phyloP scores from a whole-genome alignment of 2,329 filamentous ascomycete genomes.

The Aspergillus melleus region DNA sequence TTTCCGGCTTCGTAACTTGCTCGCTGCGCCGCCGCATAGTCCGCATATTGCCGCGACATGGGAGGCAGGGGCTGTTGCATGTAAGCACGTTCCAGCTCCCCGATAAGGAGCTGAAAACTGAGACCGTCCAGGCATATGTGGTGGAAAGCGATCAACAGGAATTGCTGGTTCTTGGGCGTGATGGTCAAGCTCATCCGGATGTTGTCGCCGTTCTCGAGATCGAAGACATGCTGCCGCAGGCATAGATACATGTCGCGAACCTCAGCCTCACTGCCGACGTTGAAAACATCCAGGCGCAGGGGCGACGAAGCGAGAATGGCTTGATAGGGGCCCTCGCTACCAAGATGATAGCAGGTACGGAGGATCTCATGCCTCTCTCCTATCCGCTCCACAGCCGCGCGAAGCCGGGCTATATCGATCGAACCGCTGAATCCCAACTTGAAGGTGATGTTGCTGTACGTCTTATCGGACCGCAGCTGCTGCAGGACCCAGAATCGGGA shows the following conservation, averaged over 20 bases:
- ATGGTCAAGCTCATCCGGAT: slow-evolving; percentile 31
- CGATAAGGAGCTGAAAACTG: slow-evolving; percentile 43
- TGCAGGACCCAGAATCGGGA: slow-evolving; percentile 40
- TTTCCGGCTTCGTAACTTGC: slow-evolving; percentile 22
- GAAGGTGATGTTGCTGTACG: slow-evolving; percentile 24
- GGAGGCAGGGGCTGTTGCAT: slow-evolving; percentile 23
- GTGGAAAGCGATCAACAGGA: slow-evolving; percentile 45
- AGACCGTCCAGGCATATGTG: slow-evolving; percentile 53
- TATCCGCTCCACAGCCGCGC: slow-evolving; percentile 19
- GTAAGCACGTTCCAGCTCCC: slow-evolving; percentile 46
- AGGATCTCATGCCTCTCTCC: slow-evolving; percentile 26
- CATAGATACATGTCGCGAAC: slow-evolving; percentile 19
- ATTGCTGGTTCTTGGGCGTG: slow-evolving; percentile 31
- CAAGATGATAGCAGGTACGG: slow-evolving; percentile 24
- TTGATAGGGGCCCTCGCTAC: slow-evolving; percentile 15
- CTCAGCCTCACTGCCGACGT: slow-evolving; percentile 22
- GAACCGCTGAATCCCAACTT: slow-evolving; percentile 14
- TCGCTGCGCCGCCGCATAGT: slow-evolving; percentile 32
- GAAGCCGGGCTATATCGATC: slow-evolving; percentile 14
- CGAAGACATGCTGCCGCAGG: slow-evolving; percentile 30
- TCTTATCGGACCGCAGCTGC: slow-evolving; percentile 17
- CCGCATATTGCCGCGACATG: slow-evolving; percentile 28
- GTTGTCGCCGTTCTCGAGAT: slow-evolving; percentile 37
- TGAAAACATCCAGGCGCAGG: slow-evolving; percentile 27
- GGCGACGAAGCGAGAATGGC: slow-evolving; percentile 24